phyloP scores from a whole-genome alignment of 208 protist species.

The Leishmania lainsoni region DNA sequence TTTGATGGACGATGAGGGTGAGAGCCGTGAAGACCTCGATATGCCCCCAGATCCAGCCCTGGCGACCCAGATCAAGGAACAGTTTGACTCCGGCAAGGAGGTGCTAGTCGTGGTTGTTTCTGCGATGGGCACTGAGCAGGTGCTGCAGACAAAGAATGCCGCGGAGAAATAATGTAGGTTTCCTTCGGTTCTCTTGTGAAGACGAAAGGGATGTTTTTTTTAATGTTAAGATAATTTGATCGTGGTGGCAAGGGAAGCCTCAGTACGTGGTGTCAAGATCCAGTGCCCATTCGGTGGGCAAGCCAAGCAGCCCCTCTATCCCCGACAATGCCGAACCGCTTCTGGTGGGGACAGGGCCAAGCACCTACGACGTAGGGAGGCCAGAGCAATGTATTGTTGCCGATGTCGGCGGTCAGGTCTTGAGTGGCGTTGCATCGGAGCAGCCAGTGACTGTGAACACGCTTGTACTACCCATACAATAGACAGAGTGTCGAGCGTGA shows the following conservation, averaged over 20 bases:
- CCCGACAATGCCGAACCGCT: not conserved
- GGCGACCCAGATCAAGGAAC: conserved; percentile 87
- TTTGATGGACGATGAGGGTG: conserved; percentile 93
- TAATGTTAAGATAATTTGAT: not conserved
- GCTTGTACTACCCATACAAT: not conserved
- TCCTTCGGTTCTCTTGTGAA: not conserved
- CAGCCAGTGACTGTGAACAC: not conserved
- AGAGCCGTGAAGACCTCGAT: conserved; percentile 95
- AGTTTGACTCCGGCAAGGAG: conserved; percentile 94
- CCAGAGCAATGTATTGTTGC: not conserved
- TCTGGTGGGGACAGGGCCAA: not conserved
- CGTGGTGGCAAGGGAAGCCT: not conserved
- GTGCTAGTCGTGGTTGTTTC: conserved; percentile 93
- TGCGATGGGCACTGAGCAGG: conserved; percentile 96
- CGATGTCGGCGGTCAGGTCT: too few relatives aligned
- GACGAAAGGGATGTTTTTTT: not conserved
- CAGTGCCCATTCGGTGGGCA: not conserved
- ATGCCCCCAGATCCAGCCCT: conserved; percentile 93
- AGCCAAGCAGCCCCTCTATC: not conserved
- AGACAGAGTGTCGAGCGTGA: not conserved
- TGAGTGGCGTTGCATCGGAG: too few relatives aligned
- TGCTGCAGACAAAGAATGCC: conserved; percentile 94
- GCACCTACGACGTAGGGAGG: not conserved
- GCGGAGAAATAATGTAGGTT: conserved; percentile 54
- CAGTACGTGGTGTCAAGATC: not conserved